Evolutionary conservation across 1,139 yeast genomes (phyloP).

Genomic region (Hyphopichia khmerensis): DNA sequence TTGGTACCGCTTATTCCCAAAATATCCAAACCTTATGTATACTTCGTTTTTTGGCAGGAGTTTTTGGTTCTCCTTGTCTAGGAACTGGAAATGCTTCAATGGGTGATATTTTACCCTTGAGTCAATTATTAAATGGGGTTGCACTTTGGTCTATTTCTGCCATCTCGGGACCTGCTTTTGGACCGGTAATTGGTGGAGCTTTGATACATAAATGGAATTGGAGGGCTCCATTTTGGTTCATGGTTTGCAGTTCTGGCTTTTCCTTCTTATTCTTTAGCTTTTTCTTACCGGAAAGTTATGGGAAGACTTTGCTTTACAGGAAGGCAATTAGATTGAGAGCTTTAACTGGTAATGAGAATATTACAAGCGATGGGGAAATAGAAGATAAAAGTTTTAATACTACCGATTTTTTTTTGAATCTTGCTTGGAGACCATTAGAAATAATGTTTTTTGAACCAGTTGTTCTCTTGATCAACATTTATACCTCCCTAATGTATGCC

Average conservation of each 20-base stretch:
- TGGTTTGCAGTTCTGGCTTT: conserved; percentile 34
- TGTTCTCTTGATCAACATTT: conserved; percentile 28
- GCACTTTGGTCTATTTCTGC: conserved; percentile 32
- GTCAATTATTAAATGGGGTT: conserved; percentile 26
- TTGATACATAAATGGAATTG: conserved; percentile 27
- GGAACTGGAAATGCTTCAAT: conserved; percentile 40
- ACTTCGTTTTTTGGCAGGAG: conserved; percentile 32
- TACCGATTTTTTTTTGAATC: conserved; percentile 19
- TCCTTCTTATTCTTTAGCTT: conserved; percentile 29
- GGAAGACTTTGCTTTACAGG: conserved; percentile 42
- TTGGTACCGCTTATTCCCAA: conserved; percentile 30
- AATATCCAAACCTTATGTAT: conserved; percentile 32
- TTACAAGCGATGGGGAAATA: conserved; percentile 43
- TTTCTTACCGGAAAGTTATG: conserved; percentile 53
- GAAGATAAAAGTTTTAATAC: conserved; percentile 30
- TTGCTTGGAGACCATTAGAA: conserved; percentile 32
- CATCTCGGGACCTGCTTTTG: conserved; percentile 32
- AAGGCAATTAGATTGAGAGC: conserved; percentile 48
- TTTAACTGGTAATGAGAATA: conserved; percentile 40
- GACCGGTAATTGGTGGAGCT: conserved; percentile 33
- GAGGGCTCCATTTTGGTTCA: conserved; percentile 50
- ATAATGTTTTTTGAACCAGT: conserved; percentile 31
- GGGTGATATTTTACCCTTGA: conserved; percentile 24
- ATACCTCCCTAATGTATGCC: conserved; percentile 30
- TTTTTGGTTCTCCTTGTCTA: conserved; percentile 36